Evolutionary conservation across 495 filamentous ascomycete species (phyloP).

Genomic region (Penicillium waksmanii): DNA sequence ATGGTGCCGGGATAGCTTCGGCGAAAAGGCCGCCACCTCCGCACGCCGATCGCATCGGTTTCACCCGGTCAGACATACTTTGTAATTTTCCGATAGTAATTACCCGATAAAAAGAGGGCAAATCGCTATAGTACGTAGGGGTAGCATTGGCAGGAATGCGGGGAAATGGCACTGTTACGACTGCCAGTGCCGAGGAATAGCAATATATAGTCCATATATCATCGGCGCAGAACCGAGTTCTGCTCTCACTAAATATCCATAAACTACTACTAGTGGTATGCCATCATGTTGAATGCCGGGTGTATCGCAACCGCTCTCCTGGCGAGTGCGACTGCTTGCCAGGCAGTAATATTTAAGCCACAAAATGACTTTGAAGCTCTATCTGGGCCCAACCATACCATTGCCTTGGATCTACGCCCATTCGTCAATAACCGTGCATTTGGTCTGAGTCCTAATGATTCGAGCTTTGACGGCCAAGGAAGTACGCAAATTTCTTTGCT

Average conservation of each 20-base stretch:
- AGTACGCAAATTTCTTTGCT: constrained; percentile 16
- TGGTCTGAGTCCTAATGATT: constrained; percentile 44
- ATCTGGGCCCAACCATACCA: constrained; percentile 12
- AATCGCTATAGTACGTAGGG: not conserved
- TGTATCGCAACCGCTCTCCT: constrained; percentile 6
- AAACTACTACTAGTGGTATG: too few relatives aligned
- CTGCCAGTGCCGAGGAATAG: not conserved
- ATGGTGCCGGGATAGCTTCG: constrained; percentile 11
- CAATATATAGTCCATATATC: too few relatives aligned
- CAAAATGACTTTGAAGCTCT: constrained; percentile 26
- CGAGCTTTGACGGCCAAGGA: constrained; percentile 43
- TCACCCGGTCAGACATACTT: constrained; percentile 8
- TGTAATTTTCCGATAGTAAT: constrained; percentile 2
- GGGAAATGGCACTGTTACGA: constrained; percentile 23
- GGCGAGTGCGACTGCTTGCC: not conserved
- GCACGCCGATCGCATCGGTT: constrained; percentile 14
- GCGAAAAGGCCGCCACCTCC: constrained; percentile 16
- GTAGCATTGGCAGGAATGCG: constrained; percentile 6
- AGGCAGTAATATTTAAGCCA: constrained; percentile 28
- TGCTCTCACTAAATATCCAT: too few relatives aligned
- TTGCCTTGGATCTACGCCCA: constrained; percentile 35
- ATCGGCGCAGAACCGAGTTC: too few relatives aligned
- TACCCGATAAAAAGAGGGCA: constrained; percentile 14
- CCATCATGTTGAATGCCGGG: not conserved
- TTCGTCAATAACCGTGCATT: constrained; percentile 51